Conservation (phyloP, 306 rosid genomes). For the Mimosa pudica region DNA sequence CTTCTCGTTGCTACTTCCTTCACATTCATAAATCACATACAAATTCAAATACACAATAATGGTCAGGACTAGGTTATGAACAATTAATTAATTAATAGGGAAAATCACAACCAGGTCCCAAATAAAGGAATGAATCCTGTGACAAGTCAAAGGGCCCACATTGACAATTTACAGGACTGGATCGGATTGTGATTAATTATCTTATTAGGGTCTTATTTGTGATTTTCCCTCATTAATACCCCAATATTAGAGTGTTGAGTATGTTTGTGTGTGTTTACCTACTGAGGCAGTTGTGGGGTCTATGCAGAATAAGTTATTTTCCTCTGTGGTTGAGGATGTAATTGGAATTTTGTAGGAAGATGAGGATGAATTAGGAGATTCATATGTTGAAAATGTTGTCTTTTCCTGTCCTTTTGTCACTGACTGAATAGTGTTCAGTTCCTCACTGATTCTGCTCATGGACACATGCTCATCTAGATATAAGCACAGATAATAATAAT, state of each 20-base stretch:
- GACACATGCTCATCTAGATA: slow-evolving; percentile 51
- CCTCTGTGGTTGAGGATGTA: slow-evolving; percentile 39
- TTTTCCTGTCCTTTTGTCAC: slow-evolving; percentile 52
- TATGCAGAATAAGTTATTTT: slow-evolving; percentile 18
- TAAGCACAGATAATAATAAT: neutral
- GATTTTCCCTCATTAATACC: neutral
- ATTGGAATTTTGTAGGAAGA: slow-evolving; percentile 62
- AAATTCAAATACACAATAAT: neutral
- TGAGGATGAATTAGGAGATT: slow-evolving; percentile 67
- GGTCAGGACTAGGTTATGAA: neutral
- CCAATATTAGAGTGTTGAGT: neutral
- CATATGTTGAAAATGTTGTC: slow-evolving; percentile 43
- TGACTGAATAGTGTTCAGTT: slow-evolving; percentile 38
- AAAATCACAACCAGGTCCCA: too few species aligned
- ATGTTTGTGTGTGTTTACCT: slow-evolving; percentile 22
- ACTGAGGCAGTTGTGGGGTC: slow-evolving; percentile 38
- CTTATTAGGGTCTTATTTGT: too few species aligned
- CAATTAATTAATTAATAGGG: too few species aligned
- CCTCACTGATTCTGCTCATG: slow-evolving; percentile 46
- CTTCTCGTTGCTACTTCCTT: slow-evolving; percentile 30
- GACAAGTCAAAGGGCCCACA: too few species aligned
- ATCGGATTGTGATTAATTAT: too few species aligned
- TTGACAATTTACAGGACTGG: too few species aligned
- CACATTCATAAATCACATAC: slow-evolving; percentile 12
- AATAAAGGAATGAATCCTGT: too few species aligned